A percentile compares a stretch with the other conserved stretches of the same genome.
phyloP scores from a whole-genome alignment of 129 eudicot species.

The Solidago caesia region DNA sequence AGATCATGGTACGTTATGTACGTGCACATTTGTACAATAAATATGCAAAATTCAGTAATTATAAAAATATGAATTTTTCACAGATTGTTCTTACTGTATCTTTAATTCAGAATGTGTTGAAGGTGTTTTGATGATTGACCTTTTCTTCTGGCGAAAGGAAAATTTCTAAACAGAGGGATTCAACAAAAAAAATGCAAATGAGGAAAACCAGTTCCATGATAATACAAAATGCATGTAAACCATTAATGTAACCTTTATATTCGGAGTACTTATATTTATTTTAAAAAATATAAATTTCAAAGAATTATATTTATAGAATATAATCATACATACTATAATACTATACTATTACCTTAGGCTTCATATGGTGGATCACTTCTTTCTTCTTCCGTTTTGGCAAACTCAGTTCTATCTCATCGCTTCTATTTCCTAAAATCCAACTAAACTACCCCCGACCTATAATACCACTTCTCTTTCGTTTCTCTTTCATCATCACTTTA shows the following conservation, averaged over 20 bases:
- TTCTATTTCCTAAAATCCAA: no score
- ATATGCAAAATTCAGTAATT: slow-evolving; percentile 1
- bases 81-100: slow-evolving; percentile 24
- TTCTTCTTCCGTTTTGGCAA: no score
- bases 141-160: slow-evolving; percentile 24
- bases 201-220: slow-evolving; percentile 25
- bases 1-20: slow-evolving; percentile 14
- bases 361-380: no score
- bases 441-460: no score
- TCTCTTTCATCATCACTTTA: no score
- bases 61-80: background rate
- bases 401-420: no score
- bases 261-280: slow-evolving; percentile 1
- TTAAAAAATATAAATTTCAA: no score
- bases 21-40: background rate
- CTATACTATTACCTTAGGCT: no score
- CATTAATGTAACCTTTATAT: slow-evolving; percentile 30
- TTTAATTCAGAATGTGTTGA: slow-evolving; percentile 24
- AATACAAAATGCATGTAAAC: slow-evolving; percentile 30
- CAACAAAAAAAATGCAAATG: slow-evolving; percentile 25
- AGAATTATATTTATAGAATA: no score
- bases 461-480: no score
- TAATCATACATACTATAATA: background rate
- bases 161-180: slow-evolving; percentile 8
- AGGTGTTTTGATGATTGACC: slow-evolving; percentile 25